Evolutionary conservation across 306 rosid genomes (phyloP).

Genomic region (Lagenaria siceraria): DNA sequence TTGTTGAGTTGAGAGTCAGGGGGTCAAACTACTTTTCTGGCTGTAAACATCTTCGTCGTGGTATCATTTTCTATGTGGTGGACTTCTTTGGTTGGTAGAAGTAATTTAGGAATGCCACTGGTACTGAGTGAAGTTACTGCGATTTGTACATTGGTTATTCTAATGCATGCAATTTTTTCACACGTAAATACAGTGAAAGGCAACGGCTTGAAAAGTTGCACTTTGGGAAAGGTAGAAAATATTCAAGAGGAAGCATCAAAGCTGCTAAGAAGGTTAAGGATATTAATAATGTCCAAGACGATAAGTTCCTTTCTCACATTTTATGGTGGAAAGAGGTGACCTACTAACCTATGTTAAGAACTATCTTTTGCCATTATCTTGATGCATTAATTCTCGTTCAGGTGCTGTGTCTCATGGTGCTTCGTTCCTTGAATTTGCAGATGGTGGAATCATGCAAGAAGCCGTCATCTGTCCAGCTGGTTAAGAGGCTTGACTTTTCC

Average conservation of each 20-base stretch:
- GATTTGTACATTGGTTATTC: background rate
- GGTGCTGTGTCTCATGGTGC: slow-evolving; percentile 1
- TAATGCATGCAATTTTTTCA: background rate
- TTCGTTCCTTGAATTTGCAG: slow-evolving; percentile 27
- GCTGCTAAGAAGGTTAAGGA: slow-evolving; percentile 37
- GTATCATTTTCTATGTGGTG: background rate
- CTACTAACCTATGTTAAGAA: slow-evolving; percentile 8
- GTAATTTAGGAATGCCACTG: background rate
- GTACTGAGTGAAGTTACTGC: background rate
- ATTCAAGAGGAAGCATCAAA: slow-evolving; percentile 35
- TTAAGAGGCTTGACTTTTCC: slow-evolving; percentile 65
- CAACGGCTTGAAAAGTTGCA: slow-evolving; percentile 21
- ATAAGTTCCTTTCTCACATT: slow-evolving; percentile 62
- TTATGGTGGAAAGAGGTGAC: slow-evolving; percentile 87
- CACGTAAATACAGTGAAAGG: slow-evolving; percentile 20
- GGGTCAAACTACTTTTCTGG: background rate
- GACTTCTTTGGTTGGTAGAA: background rate
- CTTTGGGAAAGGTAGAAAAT: slow-evolving; percentile 33
- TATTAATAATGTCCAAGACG: slow-evolving; percentile 30
- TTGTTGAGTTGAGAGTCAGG: background rate
- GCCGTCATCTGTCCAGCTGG: slow-evolving; percentile 57
- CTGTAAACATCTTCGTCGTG: background rate
- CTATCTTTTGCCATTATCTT: background rate
- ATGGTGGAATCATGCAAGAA: slow-evolving; percentile 56
- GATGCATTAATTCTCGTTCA: background rate